These are phyloP conservation scores for Gossypium rotundifolium DNA, from an alignment of 345 rosid genomes.

Conservation along the genomic window DNA sequence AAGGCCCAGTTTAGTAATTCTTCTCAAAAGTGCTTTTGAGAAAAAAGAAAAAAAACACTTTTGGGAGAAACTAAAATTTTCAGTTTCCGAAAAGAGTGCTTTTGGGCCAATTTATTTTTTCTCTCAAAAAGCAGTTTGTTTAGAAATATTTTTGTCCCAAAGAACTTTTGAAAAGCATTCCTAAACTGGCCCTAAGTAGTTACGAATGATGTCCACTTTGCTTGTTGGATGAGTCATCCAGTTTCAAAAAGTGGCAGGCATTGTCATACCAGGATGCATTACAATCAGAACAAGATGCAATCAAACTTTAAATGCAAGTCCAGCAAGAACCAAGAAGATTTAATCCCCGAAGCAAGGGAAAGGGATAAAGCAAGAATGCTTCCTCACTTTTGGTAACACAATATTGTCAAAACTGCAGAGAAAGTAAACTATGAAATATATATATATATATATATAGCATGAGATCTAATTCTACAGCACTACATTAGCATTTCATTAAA, in stretches of 20 bases:
- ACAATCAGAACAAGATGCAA: neutral
- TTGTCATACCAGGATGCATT: neutral
- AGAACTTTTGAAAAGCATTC: too few relatives aligned
- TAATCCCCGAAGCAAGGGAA: neutral
- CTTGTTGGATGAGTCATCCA: neutral
- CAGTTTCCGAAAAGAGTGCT: too few relatives aligned
- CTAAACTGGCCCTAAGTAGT: neutral
- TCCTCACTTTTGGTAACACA: neutral
- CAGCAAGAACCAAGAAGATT: neutral
- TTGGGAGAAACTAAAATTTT: too few relatives aligned
- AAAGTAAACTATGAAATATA: neutral
- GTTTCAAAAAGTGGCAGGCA: neutral
- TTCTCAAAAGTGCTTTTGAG: too few relatives aligned
- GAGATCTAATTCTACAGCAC: neutral
- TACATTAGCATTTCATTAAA: neutral
- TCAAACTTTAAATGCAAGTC: neutral
- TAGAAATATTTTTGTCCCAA: too few relatives aligned
- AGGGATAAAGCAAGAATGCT: neutral
- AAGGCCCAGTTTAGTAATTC: too few relatives aligned
- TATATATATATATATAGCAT: neutral
- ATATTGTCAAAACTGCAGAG: neutral
- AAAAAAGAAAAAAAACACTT: too few relatives aligned
- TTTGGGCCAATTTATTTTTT: too few relatives aligned
- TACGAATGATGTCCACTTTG: neutral
- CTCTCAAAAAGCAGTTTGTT: too few relatives aligned